A percentile compares a stretch with the other conserved stretches of the same genome.
These are phyloP conservation scores for Stylonectria norvegica DNA, from an alignment of 2,329 filamentous ascomycete species.

Conservation along the genomic window DNA sequence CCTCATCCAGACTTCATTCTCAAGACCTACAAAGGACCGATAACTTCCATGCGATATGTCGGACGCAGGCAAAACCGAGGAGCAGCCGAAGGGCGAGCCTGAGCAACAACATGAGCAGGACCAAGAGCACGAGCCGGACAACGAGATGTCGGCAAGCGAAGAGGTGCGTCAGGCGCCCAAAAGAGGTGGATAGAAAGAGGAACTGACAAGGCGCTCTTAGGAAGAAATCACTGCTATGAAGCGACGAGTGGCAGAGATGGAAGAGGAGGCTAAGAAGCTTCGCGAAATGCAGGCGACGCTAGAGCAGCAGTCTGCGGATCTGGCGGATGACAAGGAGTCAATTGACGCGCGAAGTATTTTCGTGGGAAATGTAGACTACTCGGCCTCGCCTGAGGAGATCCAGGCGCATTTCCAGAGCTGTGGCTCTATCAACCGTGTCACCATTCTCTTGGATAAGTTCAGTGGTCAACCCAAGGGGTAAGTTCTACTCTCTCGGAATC, in stretches of 20 bases:
- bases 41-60: no score
- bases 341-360: slow-evolving; percentile 95
- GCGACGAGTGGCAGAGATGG: slow-evolving; percentile 82
- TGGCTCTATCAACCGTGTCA: slow-evolving; percentile 96
- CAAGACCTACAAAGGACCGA: no score
- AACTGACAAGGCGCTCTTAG: slow-evolving; percentile 40
- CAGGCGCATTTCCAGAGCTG: slow-evolving; percentile 98
- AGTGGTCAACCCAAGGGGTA: slow-evolving; percentile 99
- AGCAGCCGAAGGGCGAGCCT: slow-evolving; percentile 26
- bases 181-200: slow-evolving; percentile 27
- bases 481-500: slow-evolving; percentile 30
- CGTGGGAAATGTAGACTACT: slow-evolving; percentile 98
- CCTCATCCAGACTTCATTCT: no score
- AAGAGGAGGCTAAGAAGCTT: slow-evolving; percentile 81
- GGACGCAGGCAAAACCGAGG: slow-evolving; percentile 32
- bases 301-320: slow-evolving; percentile 78
- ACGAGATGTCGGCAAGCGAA: slow-evolving; percentile 31
- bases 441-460: slow-evolving; percentile 96
- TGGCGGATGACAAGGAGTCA: slow-evolving; percentile 91
- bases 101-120: neutral
- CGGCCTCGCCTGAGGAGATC: slow-evolving; percentile 90
- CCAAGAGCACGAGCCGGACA: slow-evolving; percentile 24
- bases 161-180: slow-evolving; percentile 35
- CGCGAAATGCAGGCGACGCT: slow-evolving; percentile 83
- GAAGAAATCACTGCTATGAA: slow-evolving; percentile 89